These are phyloP conservation scores for Tuber microsphaerosporum DNA, from an alignment of 495 filamentous ascomycete species.

Conservation along the genomic window DNA sequence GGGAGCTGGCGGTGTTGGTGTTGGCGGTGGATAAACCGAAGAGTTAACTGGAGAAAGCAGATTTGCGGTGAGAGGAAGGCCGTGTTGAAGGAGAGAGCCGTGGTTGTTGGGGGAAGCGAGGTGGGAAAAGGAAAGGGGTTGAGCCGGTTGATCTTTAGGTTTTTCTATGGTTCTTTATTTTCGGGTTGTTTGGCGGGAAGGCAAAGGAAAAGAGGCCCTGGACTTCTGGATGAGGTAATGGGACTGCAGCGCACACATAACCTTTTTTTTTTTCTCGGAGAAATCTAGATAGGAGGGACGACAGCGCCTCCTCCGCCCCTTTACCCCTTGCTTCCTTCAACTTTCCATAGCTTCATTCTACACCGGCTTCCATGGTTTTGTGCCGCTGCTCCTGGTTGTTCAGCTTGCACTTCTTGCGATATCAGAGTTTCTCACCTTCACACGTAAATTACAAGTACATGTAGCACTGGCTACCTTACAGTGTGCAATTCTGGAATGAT, in stretches of 20 bases:
- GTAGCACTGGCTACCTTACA: not conserved
- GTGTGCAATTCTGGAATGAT: not conserved
- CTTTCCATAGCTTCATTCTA: slow-evolving; percentile 1
- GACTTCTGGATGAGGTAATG: not conserved
- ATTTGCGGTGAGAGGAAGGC: slow-evolving; percentile 10
- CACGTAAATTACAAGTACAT: not conserved
- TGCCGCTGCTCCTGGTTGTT: not conserved
- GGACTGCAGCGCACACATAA: not conserved
- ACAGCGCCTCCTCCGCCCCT: not conserved
- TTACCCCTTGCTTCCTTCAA: not conserved
- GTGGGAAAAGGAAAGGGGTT: slow-evolving; percentile 22
- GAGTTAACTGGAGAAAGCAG: not conserved
- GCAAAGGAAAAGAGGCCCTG: not conserved
- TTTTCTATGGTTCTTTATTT: slow-evolving; percentile 13
- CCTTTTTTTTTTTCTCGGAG: not conserved
- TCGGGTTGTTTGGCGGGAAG: not conserved
- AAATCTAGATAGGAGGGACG: no score
- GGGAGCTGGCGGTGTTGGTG: not conserved
- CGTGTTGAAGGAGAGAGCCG: slow-evolving; percentile 12
- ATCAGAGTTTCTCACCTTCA: not conserved
- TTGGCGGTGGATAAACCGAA: not conserved
- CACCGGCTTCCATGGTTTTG: not conserved
- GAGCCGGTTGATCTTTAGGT: slow-evolving; percentile 19
- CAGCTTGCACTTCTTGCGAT: not conserved
- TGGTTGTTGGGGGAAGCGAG: slow-evolving; percentile 17